Conservation (phyloP, 306 rosid species). For the Nissolia schottii region DNA sequence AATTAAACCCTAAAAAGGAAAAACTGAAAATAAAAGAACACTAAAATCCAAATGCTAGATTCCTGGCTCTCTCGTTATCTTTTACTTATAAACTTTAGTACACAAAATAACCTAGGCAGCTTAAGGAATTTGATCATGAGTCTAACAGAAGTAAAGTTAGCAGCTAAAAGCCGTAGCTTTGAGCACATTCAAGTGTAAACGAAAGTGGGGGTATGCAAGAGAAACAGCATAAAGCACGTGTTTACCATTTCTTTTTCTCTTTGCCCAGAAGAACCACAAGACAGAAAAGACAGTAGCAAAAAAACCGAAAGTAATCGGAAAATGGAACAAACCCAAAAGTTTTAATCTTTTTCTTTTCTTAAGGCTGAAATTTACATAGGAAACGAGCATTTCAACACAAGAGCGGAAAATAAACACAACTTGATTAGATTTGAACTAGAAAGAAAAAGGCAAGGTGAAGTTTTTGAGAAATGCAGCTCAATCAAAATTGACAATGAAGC, state of each 20-base stretch:
- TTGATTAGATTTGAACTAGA: slow-evolving; percentile 3
- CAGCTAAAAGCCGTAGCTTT: slow-evolving; percentile 18
- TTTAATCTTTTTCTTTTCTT: not conserved
- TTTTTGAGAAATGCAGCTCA: not conserved
- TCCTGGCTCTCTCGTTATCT: not conserved
- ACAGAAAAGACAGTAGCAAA: not conserved
- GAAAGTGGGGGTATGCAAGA: slow-evolving; percentile 2
- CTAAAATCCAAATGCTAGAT: too few relatives aligned
- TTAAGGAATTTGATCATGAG: not conserved
- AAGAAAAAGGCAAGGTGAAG: not conserved
- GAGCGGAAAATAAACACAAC: slow-evolving; percentile 5
- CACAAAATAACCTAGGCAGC: not conserved
- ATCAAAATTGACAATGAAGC: not conserved
- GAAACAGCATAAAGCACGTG: not conserved
- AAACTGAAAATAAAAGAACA: too few relatives aligned
- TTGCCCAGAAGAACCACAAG: not conserved
- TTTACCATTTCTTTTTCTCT: not conserved
- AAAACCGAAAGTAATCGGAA: not conserved
- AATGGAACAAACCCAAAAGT: not conserved
- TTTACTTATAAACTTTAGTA: not conserved
- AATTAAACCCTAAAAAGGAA: not conserved
- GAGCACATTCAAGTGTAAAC: not conserved
- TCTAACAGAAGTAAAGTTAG: not conserved
- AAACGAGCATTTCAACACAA: slow-evolving; percentile 14
- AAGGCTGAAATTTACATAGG: not conserved